Percentiles rank a stretch among this genome's conserved stretches.
Conservation (phyloP, 1,139 yeast species). For the Magnusiomyces tetraspermus region DNA sequence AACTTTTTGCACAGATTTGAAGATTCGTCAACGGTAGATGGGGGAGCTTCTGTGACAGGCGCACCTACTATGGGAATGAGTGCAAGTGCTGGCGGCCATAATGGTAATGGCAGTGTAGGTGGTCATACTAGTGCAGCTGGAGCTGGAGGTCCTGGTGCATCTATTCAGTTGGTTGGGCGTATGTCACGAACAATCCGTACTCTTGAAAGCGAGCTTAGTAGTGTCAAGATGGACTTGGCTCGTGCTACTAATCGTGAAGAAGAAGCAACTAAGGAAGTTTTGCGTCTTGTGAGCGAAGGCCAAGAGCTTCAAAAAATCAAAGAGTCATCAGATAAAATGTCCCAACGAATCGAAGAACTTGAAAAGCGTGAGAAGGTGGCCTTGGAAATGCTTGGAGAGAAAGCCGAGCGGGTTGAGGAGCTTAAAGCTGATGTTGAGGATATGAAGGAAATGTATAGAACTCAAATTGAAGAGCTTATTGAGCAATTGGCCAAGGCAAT, state of each 20-base stretch:
- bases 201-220: conserved; percentile 64
- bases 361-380: conserved; percentile 44
- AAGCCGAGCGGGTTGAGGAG: conserved; percentile 78
- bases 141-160: conserved; percentile 29
- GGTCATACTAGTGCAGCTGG: conserved; percentile 21
- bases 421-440: conserved; percentile 81
- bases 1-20: background rate
- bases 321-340: conserved; percentile 34
- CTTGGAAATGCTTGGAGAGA: conserved; percentile 75
- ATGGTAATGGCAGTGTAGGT: conserved; percentile 6
- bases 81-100: background rate
- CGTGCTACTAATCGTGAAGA: conserved; percentile 51
- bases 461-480: conserved; percentile 81
- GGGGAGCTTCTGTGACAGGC: background rate
- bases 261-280: conserved; percentile 56
- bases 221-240: conserved; percentile 54
- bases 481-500: conserved; percentile 39
- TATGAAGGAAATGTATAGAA: conserved; percentile 67
- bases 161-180: conserved; percentile 59
- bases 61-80: background rate
- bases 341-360: conserved; percentile 34
- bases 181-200: conserved; percentile 68
- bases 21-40: background rate
- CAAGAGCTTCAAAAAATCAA: conserved; percentile 39
- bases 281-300: conserved; percentile 47